Evolutionary conservation across 2,329 filamentous ascomycete species (phyloP).

Genomic region (Fusarium sambucinum): DNA sequence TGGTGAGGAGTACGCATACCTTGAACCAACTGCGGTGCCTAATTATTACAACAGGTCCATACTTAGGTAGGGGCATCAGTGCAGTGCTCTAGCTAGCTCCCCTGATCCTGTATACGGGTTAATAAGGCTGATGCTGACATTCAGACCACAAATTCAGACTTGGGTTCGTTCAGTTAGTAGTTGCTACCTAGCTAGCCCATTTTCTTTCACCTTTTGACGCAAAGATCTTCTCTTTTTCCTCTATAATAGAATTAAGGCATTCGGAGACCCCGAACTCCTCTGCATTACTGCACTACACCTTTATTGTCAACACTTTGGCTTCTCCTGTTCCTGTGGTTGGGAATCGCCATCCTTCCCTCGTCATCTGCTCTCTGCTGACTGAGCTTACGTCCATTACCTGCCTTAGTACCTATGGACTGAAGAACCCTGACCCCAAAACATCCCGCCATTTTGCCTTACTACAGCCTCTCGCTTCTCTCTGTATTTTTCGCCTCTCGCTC

Average conservation of each 20-base stretch:
- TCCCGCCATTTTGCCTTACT: slow-evolving; percentile 6
- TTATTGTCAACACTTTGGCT: not conserved
- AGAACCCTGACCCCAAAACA: slow-evolving; percentile 2
- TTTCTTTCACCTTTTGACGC: slow-evolving; percentile 15
- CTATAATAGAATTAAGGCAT: slow-evolving; percentile 22
- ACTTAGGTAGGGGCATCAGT: no score
- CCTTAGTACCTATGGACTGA: no score
- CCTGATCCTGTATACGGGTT: slow-evolving; percentile 7
- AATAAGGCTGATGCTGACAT: slow-evolving; percentile 44
- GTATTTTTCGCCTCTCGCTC: slow-evolving; percentile 13
- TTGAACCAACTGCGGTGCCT: slow-evolving; percentile 12
- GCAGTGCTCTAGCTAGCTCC: no score
- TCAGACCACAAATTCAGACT: slow-evolving; percentile 15
- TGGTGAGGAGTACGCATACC: slow-evolving; percentile 32
- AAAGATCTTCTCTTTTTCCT: slow-evolving; percentile 23
- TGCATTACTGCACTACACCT: not conserved
- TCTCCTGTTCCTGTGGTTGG: slow-evolving; percentile 18
- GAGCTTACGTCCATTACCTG: slow-evolving; percentile 19
- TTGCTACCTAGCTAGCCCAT: slow-evolving; percentile 3
- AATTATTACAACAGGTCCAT: not conserved
- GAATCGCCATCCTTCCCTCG: slow-evolving; percentile 1
- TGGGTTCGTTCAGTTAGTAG: slow-evolving; percentile 13
- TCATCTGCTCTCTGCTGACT: slow-evolving; percentile 34
- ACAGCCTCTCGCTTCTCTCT: slow-evolving; percentile 12
- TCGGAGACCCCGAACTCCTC: slow-evolving; percentile 30